Percentiles rank a stretch among this genome's conserved stretches.
Evolutionary conservation across 179 eudicot species (phyloP).

Genomic region (Patellifolia procumbens): DNA sequence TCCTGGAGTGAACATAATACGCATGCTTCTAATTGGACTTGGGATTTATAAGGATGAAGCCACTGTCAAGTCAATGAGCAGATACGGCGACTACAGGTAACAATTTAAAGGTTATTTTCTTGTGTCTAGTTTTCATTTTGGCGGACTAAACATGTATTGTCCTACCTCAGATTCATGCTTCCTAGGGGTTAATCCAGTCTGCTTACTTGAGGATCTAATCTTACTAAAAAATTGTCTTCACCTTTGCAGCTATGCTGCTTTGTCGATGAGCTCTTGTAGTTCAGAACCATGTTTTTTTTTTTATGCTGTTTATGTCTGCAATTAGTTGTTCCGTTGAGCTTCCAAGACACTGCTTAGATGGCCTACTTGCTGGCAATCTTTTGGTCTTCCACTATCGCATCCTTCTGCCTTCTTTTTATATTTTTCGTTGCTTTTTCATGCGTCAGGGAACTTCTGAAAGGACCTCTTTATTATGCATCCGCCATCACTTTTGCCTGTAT

Average conservation of each 20-base stretch:
- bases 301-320: neutral
- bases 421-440: slow-evolving; percentile 24
- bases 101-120: neutral
- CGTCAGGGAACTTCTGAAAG: slow-evolving; percentile 87
- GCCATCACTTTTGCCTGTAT: slow-evolving; percentile 67
- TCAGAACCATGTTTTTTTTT: neutral
- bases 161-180: neutral
- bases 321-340: neutral
- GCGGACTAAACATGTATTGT: neutral
- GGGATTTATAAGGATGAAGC: slow-evolving; percentile 80
- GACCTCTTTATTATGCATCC: slow-evolving; percentile 77
- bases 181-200: neutral
- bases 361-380: neutral
- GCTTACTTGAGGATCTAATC: neutral
- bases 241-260: neutral
- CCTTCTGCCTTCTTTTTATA: slow-evolving; percentile 13
- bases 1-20: slow-evolving; percentile 76
- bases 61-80: slow-evolving; percentile 82
- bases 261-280: neutral
- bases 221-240: neutral
- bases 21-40: slow-evolving; percentile 79
- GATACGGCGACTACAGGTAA: slow-evolving; percentile 81
- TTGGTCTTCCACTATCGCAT: neutral
- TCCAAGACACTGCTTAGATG: neutral
- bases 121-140: neutral